Evolutionary conservation across 2,329 filamentous ascomycete species (phyloP).

Genomic region (Dothistroma pini): DNA sequence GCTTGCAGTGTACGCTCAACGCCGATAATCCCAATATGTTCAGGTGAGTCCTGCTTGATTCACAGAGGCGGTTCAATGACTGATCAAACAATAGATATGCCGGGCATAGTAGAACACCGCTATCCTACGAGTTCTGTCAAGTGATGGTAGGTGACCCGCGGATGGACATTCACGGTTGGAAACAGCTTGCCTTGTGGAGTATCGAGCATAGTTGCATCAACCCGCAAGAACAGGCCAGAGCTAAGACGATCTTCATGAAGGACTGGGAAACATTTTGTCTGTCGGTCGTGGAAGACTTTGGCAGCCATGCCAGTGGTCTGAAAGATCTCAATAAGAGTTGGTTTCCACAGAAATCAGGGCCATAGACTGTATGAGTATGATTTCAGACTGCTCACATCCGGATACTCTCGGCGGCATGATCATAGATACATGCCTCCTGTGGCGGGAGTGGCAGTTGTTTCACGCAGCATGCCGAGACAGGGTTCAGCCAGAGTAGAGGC

Average conservation of each 20-base stretch:
- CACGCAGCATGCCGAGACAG: not conserved
- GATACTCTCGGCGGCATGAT: not conserved
- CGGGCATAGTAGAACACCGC: constrained; percentile 54
- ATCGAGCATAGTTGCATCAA: constrained; percentile 44
- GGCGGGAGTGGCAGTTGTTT: not conserved
- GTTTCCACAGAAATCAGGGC: not conserved
- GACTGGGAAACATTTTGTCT: constrained; percentile 59
- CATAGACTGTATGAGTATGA: not conserved
- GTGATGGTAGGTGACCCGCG: constrained; percentile 64
- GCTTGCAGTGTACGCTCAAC: constrained; percentile 69
- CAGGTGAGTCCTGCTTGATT: constrained; percentile 42
- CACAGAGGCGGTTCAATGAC: not conserved
- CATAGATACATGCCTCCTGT: not conserved
- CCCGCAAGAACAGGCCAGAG: constrained; percentile 38
- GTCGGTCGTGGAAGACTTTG: constrained; percentile 46
- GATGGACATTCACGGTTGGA: constrained; percentile 68
- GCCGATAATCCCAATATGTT: constrained; percentile 74
- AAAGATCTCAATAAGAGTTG: constrained; percentile 4
- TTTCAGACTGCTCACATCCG: not conserved
- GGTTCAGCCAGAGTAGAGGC: not conserved
- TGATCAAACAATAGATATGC: not conserved
- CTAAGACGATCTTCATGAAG: constrained; percentile 47
- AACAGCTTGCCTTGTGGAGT: constrained; percentile 54
- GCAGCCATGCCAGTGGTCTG: constrained; percentile 13
- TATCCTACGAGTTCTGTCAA: constrained; percentile 76